Conservation (phyloP, 192 early-diverging fungal species). For the Allomyces macrogynus region DNA sequence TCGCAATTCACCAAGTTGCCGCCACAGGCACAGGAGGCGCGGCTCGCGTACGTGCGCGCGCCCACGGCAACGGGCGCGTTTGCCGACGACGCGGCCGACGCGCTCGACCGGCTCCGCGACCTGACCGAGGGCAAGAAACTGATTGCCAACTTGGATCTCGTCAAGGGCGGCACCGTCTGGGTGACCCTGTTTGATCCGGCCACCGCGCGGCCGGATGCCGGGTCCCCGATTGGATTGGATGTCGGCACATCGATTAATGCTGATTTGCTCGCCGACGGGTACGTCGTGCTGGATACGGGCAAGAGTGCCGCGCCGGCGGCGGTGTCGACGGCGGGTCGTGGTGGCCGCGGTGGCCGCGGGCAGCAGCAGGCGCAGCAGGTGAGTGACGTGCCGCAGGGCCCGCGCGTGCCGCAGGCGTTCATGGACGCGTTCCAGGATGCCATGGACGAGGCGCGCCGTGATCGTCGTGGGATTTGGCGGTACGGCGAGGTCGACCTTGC, state of each 20-base stretch:
- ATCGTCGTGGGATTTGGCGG: not conserved
- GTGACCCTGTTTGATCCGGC: not conserved
- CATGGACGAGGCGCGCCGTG: not conserved
- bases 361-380: not conserved
- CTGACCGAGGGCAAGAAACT: slow-evolving; percentile 16
- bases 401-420: not conserved
- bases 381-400: not conserved
- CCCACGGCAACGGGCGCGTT: slow-evolving; percentile 24
- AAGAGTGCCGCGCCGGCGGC: no score
- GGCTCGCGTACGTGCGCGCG: slow-evolving; percentile 58
- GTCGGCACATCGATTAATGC: not conserved
- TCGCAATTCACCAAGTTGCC: slow-evolving; percentile 42
- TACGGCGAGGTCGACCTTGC: no score
- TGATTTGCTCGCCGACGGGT: not conserved
- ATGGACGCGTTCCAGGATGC: not conserved
- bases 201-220: not conserved
- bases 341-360: not conserved
- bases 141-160: not conserved
- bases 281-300: not conserved
- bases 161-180: not conserved
- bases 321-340: no score
- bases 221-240: not conserved
- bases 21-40: slow-evolving; percentile 61
- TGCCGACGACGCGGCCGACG: slow-evolving; percentile 57
- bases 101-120: slow-evolving; percentile 47